Conservation (phyloP, 2,329 filamentous ascomycete species). For the Aspergillus uvarum region DNA sequence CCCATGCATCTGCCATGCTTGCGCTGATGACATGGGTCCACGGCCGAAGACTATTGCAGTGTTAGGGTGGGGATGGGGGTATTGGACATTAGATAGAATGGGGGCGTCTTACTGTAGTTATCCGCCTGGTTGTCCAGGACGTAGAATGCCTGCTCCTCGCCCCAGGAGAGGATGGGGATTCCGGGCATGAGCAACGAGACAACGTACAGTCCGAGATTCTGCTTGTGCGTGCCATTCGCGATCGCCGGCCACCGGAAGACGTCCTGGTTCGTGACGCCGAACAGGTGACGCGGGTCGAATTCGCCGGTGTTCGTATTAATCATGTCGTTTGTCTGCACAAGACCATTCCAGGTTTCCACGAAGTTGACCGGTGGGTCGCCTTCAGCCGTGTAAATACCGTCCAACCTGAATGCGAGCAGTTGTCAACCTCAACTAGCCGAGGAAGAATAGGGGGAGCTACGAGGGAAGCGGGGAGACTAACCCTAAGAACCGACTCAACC, state of each 20-base stretch:
- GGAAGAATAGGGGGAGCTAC: no score
- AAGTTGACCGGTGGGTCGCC: conserved; percentile 56
- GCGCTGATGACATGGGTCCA: conserved; percentile 59
- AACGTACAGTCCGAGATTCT: conserved; percentile 58
- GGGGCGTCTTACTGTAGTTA: conserved; percentile 50
- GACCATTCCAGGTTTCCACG: conserved; percentile 54
- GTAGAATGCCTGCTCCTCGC: conserved; percentile 65
- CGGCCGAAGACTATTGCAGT: conserved; percentile 53
- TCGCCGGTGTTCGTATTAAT: conserved; percentile 55
- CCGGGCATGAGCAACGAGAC: conserved; percentile 60
- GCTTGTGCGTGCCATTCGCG: conserved; percentile 55
- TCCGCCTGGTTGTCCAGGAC: conserved; percentile 61
- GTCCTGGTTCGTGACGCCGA: conserved; percentile 63
- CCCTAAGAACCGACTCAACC: conserved; percentile 59
- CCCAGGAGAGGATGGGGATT: conserved; percentile 61
- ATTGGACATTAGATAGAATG: not conserved
- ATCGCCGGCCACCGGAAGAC: conserved; percentile 63
- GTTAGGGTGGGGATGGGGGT: not conserved
- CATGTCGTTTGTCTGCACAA: conserved; percentile 59
- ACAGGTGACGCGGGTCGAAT: conserved; percentile 64
- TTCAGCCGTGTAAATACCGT: conserved; percentile 54
- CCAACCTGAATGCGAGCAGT: conserved; percentile 35
- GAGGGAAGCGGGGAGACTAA: not conserved
- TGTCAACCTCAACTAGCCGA: not conserved
- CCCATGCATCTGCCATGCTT: conserved; percentile 63